Evolutionary conservation across 352 stramenopile genomes (phyloP), one percentile per base, ranked within the genome.

Genomic region (Globisporangium uncinulatum): DNA sequence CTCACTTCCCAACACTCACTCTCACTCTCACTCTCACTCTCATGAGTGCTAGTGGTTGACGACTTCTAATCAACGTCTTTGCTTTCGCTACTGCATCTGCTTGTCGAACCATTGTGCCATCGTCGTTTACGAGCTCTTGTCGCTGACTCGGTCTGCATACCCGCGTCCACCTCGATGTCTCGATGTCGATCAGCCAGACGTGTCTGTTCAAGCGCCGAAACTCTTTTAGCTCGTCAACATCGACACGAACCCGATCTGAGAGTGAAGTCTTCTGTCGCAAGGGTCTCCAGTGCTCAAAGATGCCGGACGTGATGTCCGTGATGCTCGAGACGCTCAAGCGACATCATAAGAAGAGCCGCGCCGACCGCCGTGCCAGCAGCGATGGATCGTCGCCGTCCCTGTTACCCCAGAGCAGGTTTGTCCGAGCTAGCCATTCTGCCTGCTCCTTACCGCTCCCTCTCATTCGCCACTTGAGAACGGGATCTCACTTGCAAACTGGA

Each of bases 251-350:
- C 14, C 42, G 59, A 5, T 63, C 68, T 0, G 72, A 82, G 43
- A 66, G 47, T 0, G 66, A 83, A 20, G 56, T 51, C 1, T 73
- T 87, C 31, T 87, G 76, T 55, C 57, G 51, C 21, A 76, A 71
- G 41, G 84, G 76, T 42, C 56, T 83, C 1, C 31, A 42, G 15
- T 62, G 76, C 15, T 64, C 73, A 13, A 48, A 63, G 3, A 52
- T 70, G 3, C 43, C 67, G 17, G 65, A 69, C 10, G 65, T 62
- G 1, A 58, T 59, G 32, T 61, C 61, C 24, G 63, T 61, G 32
- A 47, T 59, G 4, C 14, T 52, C 41, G 56, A 62, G 39, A 34
- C 14, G 6, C 51, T 62, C 24, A 49, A 55, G 17, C 34, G 21
- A 20, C 45, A 54, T 1, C 56, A 57, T 11, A 60, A 55, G 17